Conservation (phyloP, 2,329 filamentous ascomycete genomes). For the Byssochlamys sp. region DNA sequence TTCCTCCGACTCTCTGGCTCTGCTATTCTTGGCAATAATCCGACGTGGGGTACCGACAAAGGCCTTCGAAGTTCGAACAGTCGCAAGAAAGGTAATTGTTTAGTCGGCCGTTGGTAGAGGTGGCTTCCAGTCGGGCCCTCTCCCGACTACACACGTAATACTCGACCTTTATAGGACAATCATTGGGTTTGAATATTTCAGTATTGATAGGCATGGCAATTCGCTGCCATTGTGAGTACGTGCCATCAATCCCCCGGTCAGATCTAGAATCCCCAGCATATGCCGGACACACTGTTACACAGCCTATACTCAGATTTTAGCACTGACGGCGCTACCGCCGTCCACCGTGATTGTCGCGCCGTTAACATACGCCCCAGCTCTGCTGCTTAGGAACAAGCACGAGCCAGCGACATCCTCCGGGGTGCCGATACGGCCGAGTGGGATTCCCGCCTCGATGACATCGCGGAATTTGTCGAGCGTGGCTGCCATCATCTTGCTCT, state of each 20-base stretch:
- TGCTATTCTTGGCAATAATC: background rate
- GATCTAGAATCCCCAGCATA: background rate
- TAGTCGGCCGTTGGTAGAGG: background rate
- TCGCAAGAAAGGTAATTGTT: background rate
- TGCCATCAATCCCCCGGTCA: background rate
- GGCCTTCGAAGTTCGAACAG: too few species aligned
- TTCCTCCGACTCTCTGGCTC: background rate
- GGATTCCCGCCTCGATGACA: slow-evolving; percentile 47
- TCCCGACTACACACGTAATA: background rate
- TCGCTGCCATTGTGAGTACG: background rate
- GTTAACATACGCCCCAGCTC: slow-evolving; percentile 58
- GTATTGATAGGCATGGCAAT: background rate
- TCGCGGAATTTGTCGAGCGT: slow-evolving; percentile 43
- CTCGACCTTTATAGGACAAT: background rate
- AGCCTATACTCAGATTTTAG: slow-evolving; percentile 28
- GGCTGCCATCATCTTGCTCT: slow-evolving; percentile 47
- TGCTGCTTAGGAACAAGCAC: slow-evolving; percentile 59
- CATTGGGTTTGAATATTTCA: background rate
- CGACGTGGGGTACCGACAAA: background rate
- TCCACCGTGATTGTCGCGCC: slow-evolving; percentile 56
- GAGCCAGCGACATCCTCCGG: slow-evolving; percentile 62
- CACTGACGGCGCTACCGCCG: slow-evolving; percentile 40
- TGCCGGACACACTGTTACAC: background rate
- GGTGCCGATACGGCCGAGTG: slow-evolving; percentile 57
- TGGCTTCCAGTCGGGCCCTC: background rate